Evolutionary conservation across 306 rosid species (phyloP), one percentile per base, ranked within the genome.

Genomic region (Crataegus laevigata): DNA sequence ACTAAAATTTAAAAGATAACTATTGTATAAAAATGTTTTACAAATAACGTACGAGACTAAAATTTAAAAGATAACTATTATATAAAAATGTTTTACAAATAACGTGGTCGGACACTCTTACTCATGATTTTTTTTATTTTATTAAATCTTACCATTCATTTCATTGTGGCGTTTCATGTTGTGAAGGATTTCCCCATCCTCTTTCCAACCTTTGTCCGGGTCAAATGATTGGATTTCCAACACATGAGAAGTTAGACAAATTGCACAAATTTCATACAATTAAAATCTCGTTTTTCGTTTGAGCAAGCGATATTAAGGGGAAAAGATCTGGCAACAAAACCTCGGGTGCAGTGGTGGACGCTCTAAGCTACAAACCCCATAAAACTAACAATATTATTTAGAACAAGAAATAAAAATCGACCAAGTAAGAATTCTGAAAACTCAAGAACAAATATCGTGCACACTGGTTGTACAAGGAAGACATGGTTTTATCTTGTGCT

Each of bases 401-500:
- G 24, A 72, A 58, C 65, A 54, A 32, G 9, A 32, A 38, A 8
- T 38, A 9, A 0, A 38, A 38, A 8, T 5, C 28, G 11, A 54
- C 55, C 57, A 42, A 24, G 26, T 21, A 24, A 75, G 21, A 52
- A 68, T 5, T 19, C 42, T 66, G 66, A 54, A 59, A 55, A 57
- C 75, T 55, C 2, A 1, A 34, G 57, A 72, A 57, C 19, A 1
- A 54, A 64, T 51, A 54, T 54, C 73, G 26, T 45, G 8, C 63
- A 38, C 58, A 3, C 1, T 66, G 45, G 66, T 45, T 68, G 69
- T 47, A 79, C 51, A 54, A 32, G 58, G 67, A 65, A 64, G 79
- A 70, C 78, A 69, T 30, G 52, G 64, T 73, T 68, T 81, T 52
- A 71, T 60, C 71, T 61, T 22, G 68, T 36, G 72, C 73, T 11